Conservation (phyloP, 352 stramenopile genomes). For the Stramenopiles sp. region DNA sequence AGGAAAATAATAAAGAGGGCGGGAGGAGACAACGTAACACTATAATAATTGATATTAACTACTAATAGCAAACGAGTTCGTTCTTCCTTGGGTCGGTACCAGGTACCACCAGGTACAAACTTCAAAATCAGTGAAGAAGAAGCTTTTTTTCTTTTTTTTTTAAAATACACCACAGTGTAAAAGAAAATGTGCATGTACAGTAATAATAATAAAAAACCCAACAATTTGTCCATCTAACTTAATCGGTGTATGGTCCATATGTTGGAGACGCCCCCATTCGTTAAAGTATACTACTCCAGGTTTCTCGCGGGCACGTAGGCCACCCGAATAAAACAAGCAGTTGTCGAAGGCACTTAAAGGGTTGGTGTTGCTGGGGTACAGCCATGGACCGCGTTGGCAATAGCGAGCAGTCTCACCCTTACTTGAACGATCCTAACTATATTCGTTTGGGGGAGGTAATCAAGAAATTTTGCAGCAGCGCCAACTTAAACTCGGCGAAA, state of each 20-base stretch:
- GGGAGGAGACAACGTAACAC: no score
- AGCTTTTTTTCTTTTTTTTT: no score
- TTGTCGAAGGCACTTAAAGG: background rate
- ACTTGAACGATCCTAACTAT: background rate
- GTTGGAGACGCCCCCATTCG: background rate
- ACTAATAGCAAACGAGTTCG: no score
- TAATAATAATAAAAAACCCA: background rate
- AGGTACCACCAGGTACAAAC: no score
- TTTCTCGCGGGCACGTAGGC: background rate
- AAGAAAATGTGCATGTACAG: background rate
- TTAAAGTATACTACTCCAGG: background rate
- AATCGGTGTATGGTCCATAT: background rate
- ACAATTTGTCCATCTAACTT: background rate
- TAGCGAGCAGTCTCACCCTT: background rate
- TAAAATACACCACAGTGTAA: no score
- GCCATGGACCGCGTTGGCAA: background rate
- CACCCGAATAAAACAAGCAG: background rate
- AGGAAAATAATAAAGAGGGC: no score
- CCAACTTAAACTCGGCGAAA: background rate
- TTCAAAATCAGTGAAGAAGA: no score
- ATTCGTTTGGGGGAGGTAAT: background rate
- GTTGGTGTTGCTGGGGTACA: background rate
- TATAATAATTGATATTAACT: no score
- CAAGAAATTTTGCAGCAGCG: background rate
- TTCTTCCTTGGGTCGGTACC: no score